Percentiles rank a stretch among this genome's conserved stretches.
phyloP scores from a whole-genome alignment of 148 eudicot genomes.

The Limonium bicolor region DNA sequence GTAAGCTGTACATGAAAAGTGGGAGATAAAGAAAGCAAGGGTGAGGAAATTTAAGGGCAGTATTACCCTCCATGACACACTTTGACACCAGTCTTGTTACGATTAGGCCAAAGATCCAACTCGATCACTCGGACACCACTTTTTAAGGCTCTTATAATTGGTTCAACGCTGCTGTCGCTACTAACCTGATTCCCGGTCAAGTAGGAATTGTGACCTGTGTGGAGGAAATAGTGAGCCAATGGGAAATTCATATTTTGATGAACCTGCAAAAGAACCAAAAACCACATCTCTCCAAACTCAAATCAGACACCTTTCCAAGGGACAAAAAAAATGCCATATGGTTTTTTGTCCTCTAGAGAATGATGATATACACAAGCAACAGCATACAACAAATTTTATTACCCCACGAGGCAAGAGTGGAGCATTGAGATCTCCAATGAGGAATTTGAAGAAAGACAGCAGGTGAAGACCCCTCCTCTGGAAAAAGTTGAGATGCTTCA shows the following conservation, averaged over 20 bases:
- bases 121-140: constrained; percentile 59
- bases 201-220: constrained; percentile 75
- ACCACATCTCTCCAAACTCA: too few species aligned
- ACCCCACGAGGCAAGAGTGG: constrained; percentile 25
- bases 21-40: background rate
- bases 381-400: too few species aligned
- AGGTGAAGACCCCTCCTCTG: constrained; percentile 33
- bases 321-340: too few species aligned
- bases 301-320: too few species aligned
- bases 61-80: constrained; percentile 76
- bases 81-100: constrained; percentile 15
- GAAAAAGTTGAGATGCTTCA: constrained; percentile 25
- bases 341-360: background rate
- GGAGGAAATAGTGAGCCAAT: constrained; percentile 48
- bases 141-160: constrained; percentile 34
- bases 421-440: constrained; percentile 35
- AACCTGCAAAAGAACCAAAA: too few species aligned
- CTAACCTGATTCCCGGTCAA: constrained; percentile 58
- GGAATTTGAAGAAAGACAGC: constrained; percentile 35
- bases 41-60: too few species aligned
- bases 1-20: constrained; percentile 1
- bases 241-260: constrained; percentile 58
- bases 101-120: constrained; percentile 57
- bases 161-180: constrained; percentile 42
- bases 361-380: background rate